A percentile compares a stretch with the other conserved stretches of the same genome.
phyloP scores from a whole-genome alignment of 192 early-diverging fungal genomes.

The Helicostylum pulchrum region DNA sequence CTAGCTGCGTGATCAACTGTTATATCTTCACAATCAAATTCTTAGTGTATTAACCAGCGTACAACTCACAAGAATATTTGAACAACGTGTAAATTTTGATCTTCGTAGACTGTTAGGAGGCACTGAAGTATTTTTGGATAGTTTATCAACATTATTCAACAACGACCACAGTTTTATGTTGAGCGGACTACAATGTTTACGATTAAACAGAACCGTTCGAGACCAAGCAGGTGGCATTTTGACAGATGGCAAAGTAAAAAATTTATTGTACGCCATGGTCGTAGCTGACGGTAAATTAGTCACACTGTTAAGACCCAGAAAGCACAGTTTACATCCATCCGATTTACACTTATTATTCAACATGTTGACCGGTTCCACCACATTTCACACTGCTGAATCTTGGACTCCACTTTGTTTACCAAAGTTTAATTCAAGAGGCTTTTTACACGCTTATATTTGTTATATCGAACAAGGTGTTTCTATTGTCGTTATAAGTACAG shows the following conservation, averaged over 20 bases:
- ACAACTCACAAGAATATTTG: constrained; percentile 84
- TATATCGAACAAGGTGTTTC: constrained; percentile 74
- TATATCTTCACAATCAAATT: constrained; percentile 78
- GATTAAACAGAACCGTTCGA: constrained; percentile 62
- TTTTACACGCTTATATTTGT: constrained; percentile 84
- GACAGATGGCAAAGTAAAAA: constrained; percentile 43
- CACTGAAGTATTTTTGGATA: constrained; percentile 80
- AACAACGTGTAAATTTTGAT: constrained; percentile 85
- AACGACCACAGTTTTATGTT: constrained; percentile 72
- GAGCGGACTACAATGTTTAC: constrained; percentile 71
- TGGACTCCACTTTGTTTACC: constrained; percentile 97
- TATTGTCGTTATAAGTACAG: constrained; percentile 70
- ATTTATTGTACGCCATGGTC: constrained; percentile 77
- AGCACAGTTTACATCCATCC: constrained; percentile 75
- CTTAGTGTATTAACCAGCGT: constrained; percentile 75
- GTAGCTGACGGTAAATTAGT: constrained; percentile 75
- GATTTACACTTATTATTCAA: constrained; percentile 84
- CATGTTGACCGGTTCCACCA: constrained; percentile 68
- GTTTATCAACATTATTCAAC: constrained; percentile 67
- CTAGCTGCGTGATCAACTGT: constrained; percentile 77
- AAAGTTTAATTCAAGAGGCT: constrained; percentile 81
- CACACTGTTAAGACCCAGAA: constrained; percentile 68
- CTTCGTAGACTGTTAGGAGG: constrained; percentile 77
- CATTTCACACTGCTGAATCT: constrained; percentile 78
- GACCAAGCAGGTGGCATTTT: constrained; percentile 66